phyloP scores from a whole-genome alignment of 371 early-diverging fungal genomes.

The Mucor mucedo region DNA sequence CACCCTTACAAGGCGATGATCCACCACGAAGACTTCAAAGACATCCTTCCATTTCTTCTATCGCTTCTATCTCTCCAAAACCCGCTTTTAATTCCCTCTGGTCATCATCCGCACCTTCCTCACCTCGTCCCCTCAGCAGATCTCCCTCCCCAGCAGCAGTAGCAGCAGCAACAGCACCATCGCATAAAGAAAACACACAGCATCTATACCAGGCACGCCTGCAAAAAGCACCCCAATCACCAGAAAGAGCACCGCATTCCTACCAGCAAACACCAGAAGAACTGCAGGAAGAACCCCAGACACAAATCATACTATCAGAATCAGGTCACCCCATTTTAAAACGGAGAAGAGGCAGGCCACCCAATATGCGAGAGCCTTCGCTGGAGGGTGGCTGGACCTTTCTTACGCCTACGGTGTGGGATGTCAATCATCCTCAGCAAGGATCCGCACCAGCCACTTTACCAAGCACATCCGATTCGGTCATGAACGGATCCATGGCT shows the following conservation, averaged over 20 bases:
- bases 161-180: neutral
- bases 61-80: conserved; percentile 1
- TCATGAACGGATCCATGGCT: conserved; percentile 38
- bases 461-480: conserved; percentile 1
- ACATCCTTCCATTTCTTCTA: conserved; percentile 16
- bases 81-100: neutral
- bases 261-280: neutral
- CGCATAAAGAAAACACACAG: no score
- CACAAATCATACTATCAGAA: conserved; percentile 39
- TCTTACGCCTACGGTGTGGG: conserved; percentile 54
- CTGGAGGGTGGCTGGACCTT: conserved; percentile 52
- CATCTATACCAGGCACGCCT: neutral
- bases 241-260: neutral
- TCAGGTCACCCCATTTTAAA: conserved; percentile 48
- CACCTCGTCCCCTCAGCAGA: neutral
- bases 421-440: conserved; percentile 25
- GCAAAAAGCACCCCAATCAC: neutral
- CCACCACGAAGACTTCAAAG: conserved; percentile 26
- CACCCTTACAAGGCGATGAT: conserved; percentile 35
- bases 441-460: conserved; percentile 2
- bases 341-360: conserved; percentile 53
- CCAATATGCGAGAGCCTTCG: conserved; percentile 31
- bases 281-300: conserved; percentile 21
- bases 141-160: neutral
- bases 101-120: neutral